These are phyloP conservation scores for Eutypella sp. DNA, from an alignment of 2,329 filamentous ascomycete species.

Conservation along the genomic window DNA sequence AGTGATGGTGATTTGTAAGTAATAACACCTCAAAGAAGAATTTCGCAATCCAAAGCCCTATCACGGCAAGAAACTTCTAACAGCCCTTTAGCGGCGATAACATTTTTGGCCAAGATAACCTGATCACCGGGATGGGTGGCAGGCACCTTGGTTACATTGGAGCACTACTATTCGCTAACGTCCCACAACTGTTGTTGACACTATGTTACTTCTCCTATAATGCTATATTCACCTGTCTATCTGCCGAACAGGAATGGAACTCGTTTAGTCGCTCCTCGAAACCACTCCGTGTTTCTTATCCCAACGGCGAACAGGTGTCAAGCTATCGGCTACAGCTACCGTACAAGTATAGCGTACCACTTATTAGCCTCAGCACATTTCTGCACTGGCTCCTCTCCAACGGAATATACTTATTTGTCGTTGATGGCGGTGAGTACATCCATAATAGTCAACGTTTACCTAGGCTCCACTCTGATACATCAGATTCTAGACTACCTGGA, in stretches of 20 bases:
- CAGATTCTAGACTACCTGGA: neutral
- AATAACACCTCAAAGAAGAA: neutral
- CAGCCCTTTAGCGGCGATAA: neutral
- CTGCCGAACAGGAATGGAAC: conserved; percentile 17
- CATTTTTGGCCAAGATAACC: conserved; percentile 3
- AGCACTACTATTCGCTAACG: conserved; percentile 10
- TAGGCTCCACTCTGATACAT: neutral
- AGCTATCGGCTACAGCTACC: conserved; percentile 8
- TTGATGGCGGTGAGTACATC: neutral
- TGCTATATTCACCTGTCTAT: conserved; percentile 14
- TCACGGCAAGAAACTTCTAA: neutral
- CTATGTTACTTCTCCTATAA: conserved; percentile 18
- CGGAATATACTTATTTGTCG: conserved; percentile 3
- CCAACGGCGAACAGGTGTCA: conserved; percentile 15
- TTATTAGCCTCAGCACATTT: conserved; percentile 2
- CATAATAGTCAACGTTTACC: neutral
- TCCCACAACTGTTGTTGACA: conserved; percentile 16
- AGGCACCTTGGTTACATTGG: neutral
- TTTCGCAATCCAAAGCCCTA: neutral
- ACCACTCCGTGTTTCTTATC: conserved; percentile 11
- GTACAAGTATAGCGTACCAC: conserved; percentile 8
- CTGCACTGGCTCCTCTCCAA: conserved; percentile 9
- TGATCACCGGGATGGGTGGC: neutral
- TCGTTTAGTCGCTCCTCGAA: conserved; percentile 4
- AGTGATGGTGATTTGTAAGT: conserved; percentile 1